Conservation (phyloP, 345 rosid species). For the Populus alba region DNA sequence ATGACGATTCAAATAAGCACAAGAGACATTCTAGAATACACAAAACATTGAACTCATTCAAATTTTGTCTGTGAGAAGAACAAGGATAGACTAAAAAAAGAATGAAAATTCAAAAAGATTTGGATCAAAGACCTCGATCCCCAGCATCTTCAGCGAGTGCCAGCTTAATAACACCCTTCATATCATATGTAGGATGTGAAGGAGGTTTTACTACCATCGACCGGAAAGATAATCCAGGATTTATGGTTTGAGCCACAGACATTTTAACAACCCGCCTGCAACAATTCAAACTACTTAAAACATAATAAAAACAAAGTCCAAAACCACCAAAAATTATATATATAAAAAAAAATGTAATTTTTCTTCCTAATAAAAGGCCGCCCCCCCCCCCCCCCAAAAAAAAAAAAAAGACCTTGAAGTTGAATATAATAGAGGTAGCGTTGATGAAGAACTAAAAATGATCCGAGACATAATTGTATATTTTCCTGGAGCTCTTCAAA, state of each 20-base stretch:
- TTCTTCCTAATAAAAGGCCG: not conserved
- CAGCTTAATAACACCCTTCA: slow-evolving; percentile 63
- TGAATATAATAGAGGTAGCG: slow-evolving; percentile 30
- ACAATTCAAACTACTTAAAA: not conserved
- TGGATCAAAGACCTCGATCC: slow-evolving; percentile 53
- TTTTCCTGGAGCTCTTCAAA: slow-evolving; percentile 2
- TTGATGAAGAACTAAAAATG: slow-evolving; percentile 37
- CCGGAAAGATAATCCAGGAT: slow-evolving; percentile 28
- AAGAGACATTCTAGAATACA: not conserved
- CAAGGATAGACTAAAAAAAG: not conserved
- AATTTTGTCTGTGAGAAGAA: not conserved
- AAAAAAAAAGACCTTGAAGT: slow-evolving; percentile 44
- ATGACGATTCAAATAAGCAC: not conserved
- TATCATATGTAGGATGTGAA: slow-evolving; percentile 83
- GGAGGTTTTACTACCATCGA: slow-evolving; percentile 76
- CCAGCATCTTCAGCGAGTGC: slow-evolving; percentile 94
- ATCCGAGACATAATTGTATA: slow-evolving; percentile 24
- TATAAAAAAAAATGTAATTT: not conserved
- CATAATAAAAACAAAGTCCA: not conserved
- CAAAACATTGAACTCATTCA: not conserved
- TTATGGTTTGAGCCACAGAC: slow-evolving; percentile 24
- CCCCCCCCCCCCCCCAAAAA: too few species aligned
- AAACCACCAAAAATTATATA: not conserved
- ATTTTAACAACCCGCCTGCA: slow-evolving; percentile 19
- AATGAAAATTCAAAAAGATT: not conserved